These are phyloP conservation scores for Aspergillus hortae DNA, from an alignment of 2,329 filamentous ascomycete species.

Conservation along the genomic window DNA sequence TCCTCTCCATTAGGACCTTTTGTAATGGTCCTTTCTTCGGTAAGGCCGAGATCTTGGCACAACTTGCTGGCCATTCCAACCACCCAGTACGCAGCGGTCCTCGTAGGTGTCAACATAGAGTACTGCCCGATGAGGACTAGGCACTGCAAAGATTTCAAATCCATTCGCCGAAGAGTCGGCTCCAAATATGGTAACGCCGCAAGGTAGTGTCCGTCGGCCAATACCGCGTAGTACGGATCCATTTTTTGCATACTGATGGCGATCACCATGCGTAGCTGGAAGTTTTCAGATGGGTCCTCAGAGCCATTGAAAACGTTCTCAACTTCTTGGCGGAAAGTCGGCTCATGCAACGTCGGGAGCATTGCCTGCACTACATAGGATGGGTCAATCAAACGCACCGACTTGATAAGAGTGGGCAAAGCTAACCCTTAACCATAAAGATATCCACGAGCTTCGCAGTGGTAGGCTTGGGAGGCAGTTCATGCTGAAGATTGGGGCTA, in stretches of 20 bases:
- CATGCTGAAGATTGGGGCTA: constrained; percentile 75
- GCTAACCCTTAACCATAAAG: constrained; percentile 76
- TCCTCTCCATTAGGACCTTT: constrained; percentile 57
- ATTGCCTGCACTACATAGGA: constrained; percentile 70
- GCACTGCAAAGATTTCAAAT: constrained; percentile 86
- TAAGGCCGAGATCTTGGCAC: constrained; percentile 81
- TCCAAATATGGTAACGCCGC: constrained; percentile 83
- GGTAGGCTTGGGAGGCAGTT: constrained; percentile 68
- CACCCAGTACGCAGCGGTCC: constrained; percentile 90
- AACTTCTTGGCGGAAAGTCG: constrained; percentile 69
- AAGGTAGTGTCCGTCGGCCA: constrained; percentile 93
- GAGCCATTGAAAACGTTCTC: constrained; percentile 76
- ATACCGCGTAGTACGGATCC: constrained; percentile 81
- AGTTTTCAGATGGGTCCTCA: constrained; percentile 77
- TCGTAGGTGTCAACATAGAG: constrained; percentile 84
- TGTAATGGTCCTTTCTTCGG: constrained; percentile 83
- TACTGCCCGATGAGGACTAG: constrained; percentile 85
- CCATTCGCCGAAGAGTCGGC: constrained; percentile 78
- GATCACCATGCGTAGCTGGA: constrained; percentile 84
- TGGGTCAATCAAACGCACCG: constrained; percentile 16
- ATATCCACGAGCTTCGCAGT: constrained; percentile 78
- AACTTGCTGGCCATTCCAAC: constrained; percentile 83
- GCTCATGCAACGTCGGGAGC: constrained; percentile 83
- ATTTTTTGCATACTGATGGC: constrained; percentile 94
- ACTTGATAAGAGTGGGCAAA: not conserved